Evolutionary conservation across 2,329 filamentous ascomycete species (phyloP).

Genomic region (Colletotrichum kahawae): DNA sequence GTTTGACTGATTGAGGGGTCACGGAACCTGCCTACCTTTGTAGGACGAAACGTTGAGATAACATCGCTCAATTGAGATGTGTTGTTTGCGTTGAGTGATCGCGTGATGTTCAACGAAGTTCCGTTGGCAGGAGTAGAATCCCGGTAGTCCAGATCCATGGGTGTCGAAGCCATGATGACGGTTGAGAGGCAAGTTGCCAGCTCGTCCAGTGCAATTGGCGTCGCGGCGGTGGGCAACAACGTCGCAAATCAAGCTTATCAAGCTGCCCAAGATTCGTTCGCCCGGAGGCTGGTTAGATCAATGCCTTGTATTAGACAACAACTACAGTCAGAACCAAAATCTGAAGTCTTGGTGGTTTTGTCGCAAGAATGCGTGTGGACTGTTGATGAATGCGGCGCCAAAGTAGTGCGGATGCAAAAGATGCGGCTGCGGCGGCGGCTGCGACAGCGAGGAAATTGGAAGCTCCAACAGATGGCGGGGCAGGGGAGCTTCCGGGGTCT

Average conservation of each 20-base stretch:
- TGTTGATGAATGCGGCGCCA: background rate
- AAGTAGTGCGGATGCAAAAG: background rate
- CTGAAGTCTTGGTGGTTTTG: background rate
- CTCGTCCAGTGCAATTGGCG: background rate
- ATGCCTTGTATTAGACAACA: background rate
- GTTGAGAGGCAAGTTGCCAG: background rate
- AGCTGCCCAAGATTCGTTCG: background rate
- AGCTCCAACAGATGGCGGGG: background rate
- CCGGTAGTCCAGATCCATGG: slow-evolving; percentile 61
- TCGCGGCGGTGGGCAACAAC: background rate
- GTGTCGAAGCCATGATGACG: slow-evolving; percentile 53
- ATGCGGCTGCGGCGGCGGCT: background rate
- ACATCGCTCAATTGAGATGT: slow-evolving; percentile 78
- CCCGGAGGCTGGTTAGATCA: background rate
- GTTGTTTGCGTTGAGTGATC: slow-evolving; percentile 48
- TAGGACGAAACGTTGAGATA: slow-evolving; percentile 78
- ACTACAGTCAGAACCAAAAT: background rate
- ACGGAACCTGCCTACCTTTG: slow-evolving; percentile 63
- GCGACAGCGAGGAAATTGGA: background rate
- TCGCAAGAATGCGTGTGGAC: background rate
- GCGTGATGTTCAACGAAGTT: slow-evolving; percentile 54
- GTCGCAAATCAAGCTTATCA: background rate
- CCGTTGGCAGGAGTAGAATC: slow-evolving; percentile 46
- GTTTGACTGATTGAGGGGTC: background rate
- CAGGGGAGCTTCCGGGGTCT: background rate